Evolutionary conservation across 1,139 yeast species (phyloP).

Genomic region (Hansenula sp.): DNA sequence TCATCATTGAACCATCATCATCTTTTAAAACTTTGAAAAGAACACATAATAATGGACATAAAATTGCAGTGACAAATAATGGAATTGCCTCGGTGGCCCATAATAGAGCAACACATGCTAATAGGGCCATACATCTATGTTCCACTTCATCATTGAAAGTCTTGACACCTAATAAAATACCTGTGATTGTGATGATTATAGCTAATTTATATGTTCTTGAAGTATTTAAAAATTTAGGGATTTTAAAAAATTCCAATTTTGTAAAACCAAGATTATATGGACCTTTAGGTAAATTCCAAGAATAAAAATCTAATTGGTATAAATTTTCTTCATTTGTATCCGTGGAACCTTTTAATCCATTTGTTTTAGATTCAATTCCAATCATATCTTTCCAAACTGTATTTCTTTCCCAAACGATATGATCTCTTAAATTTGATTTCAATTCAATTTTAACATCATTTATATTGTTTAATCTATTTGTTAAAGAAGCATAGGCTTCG

Average conservation of each 20-base stretch:
- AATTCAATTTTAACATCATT: conserved; percentile 31
- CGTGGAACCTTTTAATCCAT: conserved; percentile 20
- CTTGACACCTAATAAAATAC: conserved; percentile 45
- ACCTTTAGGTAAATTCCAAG: conserved; percentile 23
- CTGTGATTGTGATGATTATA: conserved; percentile 41
- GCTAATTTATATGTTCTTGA: conserved; percentile 40
- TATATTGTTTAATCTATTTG: conserved; percentile 24
- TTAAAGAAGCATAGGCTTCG: conserved; percentile 41
- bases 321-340: conserved; percentile 19
- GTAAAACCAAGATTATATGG: conserved; percentile 37
- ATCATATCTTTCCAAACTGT: conserved; percentile 74
- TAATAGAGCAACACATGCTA: conserved; percentile 63
- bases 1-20: conserved; percentile 48
- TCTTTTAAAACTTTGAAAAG: conserved; percentile 54
- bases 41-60: conserved; percentile 57
- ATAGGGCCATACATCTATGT: conserved; percentile 63
- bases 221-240: conserved; percentile 36
- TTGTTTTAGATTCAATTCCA: conserved; percentile 49
- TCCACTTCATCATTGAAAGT: conserved; percentile 60
- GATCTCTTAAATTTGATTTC: conserved; percentile 62
- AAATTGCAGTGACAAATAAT: conserved; percentile 59
- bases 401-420: conserved; percentile 72
- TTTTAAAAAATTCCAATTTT: conserved; percentile 24
- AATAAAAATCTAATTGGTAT: conserved; percentile 25
- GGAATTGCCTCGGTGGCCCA: conserved; percentile 79